Percentiles rank a stretch among this genome's conserved stretches.
phyloP scores from a whole-genome alignment of 495 filamentous ascomycete genomes.

The Trichoderma virens region DNA sequence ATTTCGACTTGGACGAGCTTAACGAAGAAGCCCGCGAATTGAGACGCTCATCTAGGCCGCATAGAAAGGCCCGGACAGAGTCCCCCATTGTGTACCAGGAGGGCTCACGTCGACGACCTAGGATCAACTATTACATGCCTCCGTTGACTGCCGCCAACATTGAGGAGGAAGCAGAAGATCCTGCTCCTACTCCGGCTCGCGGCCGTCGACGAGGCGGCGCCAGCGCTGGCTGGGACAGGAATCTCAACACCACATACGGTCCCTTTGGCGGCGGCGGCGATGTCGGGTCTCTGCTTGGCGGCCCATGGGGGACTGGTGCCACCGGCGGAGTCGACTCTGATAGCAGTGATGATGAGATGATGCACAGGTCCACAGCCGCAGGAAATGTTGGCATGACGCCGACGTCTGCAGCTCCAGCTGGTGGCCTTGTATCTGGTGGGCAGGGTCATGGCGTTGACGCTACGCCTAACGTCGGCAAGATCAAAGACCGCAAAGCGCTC shows the following conservation, averaged over 20 bases:
- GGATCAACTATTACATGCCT: slow-evolving; percentile 50
- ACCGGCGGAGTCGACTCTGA: slow-evolving; percentile 82
- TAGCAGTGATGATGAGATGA: slow-evolving; percentile 88
- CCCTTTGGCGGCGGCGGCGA: slow-evolving; percentile 84
- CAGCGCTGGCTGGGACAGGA: slow-evolving; percentile 56
- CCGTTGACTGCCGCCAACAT: slow-evolving; percentile 62
- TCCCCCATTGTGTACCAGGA: slow-evolving; percentile 51
- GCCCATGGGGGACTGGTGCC: slow-evolving; percentile 68
- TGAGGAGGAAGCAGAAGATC: slow-evolving; percentile 56
- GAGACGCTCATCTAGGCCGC: slow-evolving; percentile 36
- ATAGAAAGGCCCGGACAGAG: slow-evolving; percentile 44
- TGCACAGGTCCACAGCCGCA: slow-evolving; percentile 49
- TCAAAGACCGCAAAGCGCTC: slow-evolving; percentile 67
- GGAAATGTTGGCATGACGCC: slow-evolving; percentile 68
- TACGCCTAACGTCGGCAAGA: slow-evolving; percentile 78
- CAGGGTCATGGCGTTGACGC: slow-evolving; percentile 48
- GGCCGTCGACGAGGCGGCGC: slow-evolving; percentile 47
- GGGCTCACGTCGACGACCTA: slow-evolving; percentile 17
- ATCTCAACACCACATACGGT: slow-evolving; percentile 75
- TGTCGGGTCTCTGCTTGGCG: slow-evolving; percentile 61
- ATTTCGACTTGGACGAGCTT: slow-evolving; percentile 64
- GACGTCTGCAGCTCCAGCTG: slow-evolving; percentile 49
- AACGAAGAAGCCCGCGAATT: slow-evolving; percentile 70
- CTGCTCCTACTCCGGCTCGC: slow-evolving; percentile 61
- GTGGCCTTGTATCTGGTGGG: slow-evolving; percentile 46